Evolutionary conservation across 768 basidiomycete species (phyloP), one percentile per base, ranked within the genome.

Genomic region (Bullera alba): DNA sequence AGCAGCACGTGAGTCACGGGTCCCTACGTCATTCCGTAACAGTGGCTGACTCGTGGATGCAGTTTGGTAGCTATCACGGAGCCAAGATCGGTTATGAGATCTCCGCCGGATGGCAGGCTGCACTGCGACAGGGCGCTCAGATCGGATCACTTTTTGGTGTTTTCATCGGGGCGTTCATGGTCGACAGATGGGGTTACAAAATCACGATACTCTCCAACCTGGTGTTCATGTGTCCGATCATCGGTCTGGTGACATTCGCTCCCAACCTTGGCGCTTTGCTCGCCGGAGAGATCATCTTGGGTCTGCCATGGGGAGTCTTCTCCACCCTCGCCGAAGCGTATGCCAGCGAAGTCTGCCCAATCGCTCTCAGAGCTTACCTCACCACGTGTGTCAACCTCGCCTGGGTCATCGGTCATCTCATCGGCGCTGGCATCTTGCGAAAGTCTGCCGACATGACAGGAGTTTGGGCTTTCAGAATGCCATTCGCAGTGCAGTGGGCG

Each of bases 71-170:
- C n/a, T 19, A 61, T 44, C 26, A 21, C 25, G 49, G 42, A 5
- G 45, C 30, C 7, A 61, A 30, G 25, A 49, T 35, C 6, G 59
- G 59, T 2, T 73, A 68, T 45, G 54, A 65, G 16, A 62, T 75
- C 34, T 57, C 69, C 1, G 66, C 74, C 1, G 43, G 55, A 21
- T 74, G 73, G 74, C 74, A 74, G 42, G 62, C 70, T 3, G 73
- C 62, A 23, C 50, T 73, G 16, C 50, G 54, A 30, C 62, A 67
- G 50, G 73, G 62, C 16, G 63, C 65, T 42, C 65, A 67, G 27
- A 60, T 60, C 37, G 72, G 72, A 19, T 63, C 58, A 19, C 57
- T 73, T 47, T 54, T 73, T 44, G 72, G 70, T 35, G 60, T 73
- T 29, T 48, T 66, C 43, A 23, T 71, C 32, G 73, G 69, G 44